Base-by-base conservation (phyloP, 352 stramenopile species). In the Pythium chondricola region DNA sequence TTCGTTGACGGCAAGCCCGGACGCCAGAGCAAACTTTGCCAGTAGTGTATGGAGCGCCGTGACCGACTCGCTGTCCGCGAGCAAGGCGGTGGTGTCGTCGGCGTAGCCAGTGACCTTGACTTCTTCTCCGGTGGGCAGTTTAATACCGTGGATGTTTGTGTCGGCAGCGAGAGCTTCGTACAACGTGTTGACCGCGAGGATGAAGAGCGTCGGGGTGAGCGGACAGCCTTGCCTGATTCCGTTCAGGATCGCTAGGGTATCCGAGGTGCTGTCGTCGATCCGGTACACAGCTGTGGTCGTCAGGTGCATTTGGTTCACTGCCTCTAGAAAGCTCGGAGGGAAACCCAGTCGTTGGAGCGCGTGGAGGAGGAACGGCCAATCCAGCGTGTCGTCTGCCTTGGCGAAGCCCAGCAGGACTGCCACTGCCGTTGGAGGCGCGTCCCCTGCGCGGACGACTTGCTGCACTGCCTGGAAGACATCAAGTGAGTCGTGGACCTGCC, bases 141-240 rank as follows among this genome's bases (percentile, higher is more conserved):
- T n/a, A n/a, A n/a, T n/a, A n/a, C n/a, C n/a, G n/a, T n/a, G n/a
- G n/a, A n/a, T n/a, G n/a, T n/a, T n/a, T n/a, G n/a, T n/a, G n/a
- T n/a, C n/a, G n/a, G 21, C 6, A 48, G 40, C 9, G 1, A 6
- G 10, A 1, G 16, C 6, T 27, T 55, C 22, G 38, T 56, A 56
- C 20, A 56, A 22, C 13, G 24, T 25, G n/a, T 48, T 39, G 2
- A 56, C 9, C 4, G 48, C 48, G 0, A 48, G 14, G 8, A 56
- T 25, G 40, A 56, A 56, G 2, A 56, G 29, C 0, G 24, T 27
- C 0, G 48, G 48, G 2, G 48, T 37, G 3, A 56, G 29, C 6
- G 48, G 48, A 14, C 48, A 56, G 2, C 48, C 48, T 20, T 56
- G 38, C 4, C 48, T 30, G 10, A 56, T 55, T 1, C 48, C 48